A percentile compares a stretch with the other conserved stretches of the same genome.
Conservation (phyloP, 768 basidiomycete species). For the Strobilomyces confusus region DNA sequence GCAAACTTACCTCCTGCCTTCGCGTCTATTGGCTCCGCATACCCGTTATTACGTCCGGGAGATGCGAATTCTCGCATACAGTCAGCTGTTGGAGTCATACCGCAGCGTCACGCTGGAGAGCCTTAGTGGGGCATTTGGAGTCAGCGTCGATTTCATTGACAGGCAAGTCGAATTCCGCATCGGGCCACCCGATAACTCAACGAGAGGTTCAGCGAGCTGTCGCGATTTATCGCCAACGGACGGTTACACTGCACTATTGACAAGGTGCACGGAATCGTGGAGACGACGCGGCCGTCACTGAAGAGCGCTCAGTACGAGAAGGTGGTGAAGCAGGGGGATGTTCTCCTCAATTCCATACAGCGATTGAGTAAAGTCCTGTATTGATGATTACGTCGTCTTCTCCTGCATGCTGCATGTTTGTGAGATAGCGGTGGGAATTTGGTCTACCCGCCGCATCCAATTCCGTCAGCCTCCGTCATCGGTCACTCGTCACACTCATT, state of each 20-base stretch:
- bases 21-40: constrained; percentile 81
- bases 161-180: constrained; percentile 45
- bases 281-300: constrained; percentile 73
- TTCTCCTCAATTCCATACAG: constrained; percentile 83
- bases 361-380: constrained; percentile 86
- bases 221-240: constrained; percentile 85
- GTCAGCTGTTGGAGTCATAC: constrained; percentile 89
- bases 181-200: constrained; percentile 2
- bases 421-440: not conserved
- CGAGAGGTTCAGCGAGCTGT: constrained; percentile 67
- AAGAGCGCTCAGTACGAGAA: constrained; percentile 90
- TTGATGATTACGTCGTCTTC: constrained; percentile 21
- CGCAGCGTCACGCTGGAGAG: constrained; percentile 85
- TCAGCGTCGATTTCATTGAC: constrained; percentile 84
- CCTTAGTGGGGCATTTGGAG: constrained; percentile 83
- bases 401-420: not conserved
- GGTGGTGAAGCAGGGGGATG: constrained; percentile 90
- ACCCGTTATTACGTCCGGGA: constrained; percentile 89
- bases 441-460: not conserved
- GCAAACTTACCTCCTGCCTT: constrained; percentile 82
- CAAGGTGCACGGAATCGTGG: constrained; percentile 91
- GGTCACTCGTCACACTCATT: constrained; percentile 5
- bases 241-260: constrained; percentile 88
- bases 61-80: constrained; percentile 93
- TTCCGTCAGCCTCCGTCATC: not conserved